phyloP scores from a whole-genome alignment of 1,139 yeast genomes.

The Yamadazyma atmosphaerica region DNA sequence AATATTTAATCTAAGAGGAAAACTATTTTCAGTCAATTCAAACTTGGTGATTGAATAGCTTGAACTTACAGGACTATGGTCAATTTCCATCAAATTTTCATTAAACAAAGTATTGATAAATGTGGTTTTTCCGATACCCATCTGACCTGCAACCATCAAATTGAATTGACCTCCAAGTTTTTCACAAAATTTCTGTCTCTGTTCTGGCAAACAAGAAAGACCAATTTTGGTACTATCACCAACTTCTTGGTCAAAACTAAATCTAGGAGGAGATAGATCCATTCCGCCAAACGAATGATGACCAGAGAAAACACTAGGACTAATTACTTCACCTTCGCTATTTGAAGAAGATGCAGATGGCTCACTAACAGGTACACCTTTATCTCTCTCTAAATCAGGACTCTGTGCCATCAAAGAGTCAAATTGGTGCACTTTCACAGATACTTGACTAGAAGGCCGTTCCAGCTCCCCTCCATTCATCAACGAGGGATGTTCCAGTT shows the following conservation, averaged over 20 bases:
- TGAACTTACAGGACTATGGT: slow-evolving; percentile 23
- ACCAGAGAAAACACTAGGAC: not conserved
- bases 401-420: not conserved
- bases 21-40: slow-evolving; percentile 50
- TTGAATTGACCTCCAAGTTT: slow-evolving; percentile 46
- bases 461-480: no score
- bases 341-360: not conserved
- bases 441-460: slow-evolving; percentile 2
- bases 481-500: not conserved
- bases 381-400: not conserved
- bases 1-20: slow-evolving; percentile 48
- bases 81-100: slow-evolving; percentile 12
- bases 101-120: slow-evolving; percentile 61
- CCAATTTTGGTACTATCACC: slow-evolving; percentile 18
- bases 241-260: not conserved
- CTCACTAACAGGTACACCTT: not conserved
- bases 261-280: not conserved
- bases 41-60: slow-evolving; percentile 35
- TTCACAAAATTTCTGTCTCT: slow-evolving; percentile 19
- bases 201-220: slow-evolving; percentile 26
- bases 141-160: slow-evolving; percentile 71
- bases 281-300: not conserved
- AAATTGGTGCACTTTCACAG: slow-evolving; percentile 1
- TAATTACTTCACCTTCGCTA: not conserved
- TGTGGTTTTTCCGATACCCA: slow-evolving; percentile 83